phyloP scores from a whole-genome alignment of 164 flowering plant genomes.

The Piper longum region DNA sequence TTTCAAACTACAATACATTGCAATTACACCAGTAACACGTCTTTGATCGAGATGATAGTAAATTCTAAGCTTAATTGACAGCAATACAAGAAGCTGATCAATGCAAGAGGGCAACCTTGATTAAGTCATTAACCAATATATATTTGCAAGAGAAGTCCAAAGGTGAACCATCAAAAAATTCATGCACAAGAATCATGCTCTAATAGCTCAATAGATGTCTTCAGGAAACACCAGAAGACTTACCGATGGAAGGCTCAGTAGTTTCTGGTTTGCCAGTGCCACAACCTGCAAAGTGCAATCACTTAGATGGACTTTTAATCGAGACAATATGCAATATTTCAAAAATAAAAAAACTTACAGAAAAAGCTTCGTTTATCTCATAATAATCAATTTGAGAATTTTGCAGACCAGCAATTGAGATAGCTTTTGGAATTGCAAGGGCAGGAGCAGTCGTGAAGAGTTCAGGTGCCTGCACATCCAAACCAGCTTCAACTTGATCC shows the following conservation, averaged over 20 bases:
- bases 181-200: background rate
- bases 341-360: constrained; percentile 35
- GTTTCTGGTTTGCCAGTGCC: constrained; percentile 82
- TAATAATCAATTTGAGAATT: constrained; percentile 80
- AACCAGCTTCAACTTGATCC: background rate
- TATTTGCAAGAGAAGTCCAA: background rate
- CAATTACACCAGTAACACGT: too few relatives aligned
- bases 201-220: constrained; percentile 1
- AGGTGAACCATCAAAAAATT: background rate
- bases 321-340: background rate
- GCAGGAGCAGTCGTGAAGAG: constrained; percentile 87
- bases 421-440: constrained; percentile 93
- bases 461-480: constrained; percentile 71
- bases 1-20: too few relatives aligned
- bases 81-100: too few relatives aligned
- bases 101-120: background rate
- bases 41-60: too few relatives aligned
- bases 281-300: constrained; percentile 49
- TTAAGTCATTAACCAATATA: background rate
- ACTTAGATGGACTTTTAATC: background rate
- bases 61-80: too few relatives aligned
- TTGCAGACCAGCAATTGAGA: constrained; percentile 70
- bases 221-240: constrained; percentile 15
- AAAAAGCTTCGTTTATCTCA: constrained; percentile 95
- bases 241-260: constrained; percentile 63